Conservation (phyloP, 176 grass and related monocot genomes). For the Triticum dicoccoides region DNA sequence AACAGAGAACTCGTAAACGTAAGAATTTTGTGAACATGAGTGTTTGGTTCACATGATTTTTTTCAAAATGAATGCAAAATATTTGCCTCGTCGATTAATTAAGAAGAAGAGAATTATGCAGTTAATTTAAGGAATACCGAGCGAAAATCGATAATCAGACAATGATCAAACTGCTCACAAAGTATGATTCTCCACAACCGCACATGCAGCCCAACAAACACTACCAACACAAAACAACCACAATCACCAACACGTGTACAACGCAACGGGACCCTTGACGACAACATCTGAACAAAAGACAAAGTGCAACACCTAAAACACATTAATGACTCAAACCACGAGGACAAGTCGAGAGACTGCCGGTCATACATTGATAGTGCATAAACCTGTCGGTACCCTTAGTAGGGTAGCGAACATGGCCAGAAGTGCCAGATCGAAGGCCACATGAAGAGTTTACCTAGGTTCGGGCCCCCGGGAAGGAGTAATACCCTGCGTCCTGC, state of each 20-base stretch:
- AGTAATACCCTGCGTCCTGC: no score
- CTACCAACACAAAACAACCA: background rate
- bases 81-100: background rate
- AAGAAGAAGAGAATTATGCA: background rate
- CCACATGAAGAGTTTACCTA: no score
- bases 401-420: no score
- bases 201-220: background rate
- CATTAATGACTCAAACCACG: background rate
- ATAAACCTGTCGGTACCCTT: no score
- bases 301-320: background rate
- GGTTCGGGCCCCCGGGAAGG: no score
- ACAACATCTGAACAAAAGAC: background rate
- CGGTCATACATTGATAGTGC: background rate
- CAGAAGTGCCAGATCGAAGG: no score
- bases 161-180: background rate
- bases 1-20: no score
- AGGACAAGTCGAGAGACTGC: background rate
- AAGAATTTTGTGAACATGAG: no score
- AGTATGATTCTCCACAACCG: background rate
- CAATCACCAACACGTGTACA: background rate
- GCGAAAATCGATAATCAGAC: background rate
- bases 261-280: background rate
- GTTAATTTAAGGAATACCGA: background rate
- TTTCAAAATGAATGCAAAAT: background rate
- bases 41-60: background rate